These are phyloP conservation scores for Penicillium corylophilum DNA, from an alignment of 2,329 filamentous ascomycete genomes.

Conservation along the genomic window DNA sequence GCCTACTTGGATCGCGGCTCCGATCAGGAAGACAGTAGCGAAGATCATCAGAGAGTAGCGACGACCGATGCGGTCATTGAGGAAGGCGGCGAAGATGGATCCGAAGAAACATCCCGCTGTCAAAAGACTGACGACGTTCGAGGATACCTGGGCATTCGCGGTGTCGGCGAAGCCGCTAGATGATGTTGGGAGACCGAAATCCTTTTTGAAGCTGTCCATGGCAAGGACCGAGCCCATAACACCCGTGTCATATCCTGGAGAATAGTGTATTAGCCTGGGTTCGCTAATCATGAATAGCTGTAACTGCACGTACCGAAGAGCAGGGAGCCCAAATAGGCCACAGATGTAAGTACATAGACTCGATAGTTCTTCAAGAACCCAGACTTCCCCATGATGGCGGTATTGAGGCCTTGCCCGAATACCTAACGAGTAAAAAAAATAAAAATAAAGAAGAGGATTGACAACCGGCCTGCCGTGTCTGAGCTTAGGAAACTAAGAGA, in stretches of 20 bases:
- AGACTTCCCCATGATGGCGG: slow-evolving; percentile 15
- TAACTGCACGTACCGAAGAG: slow-evolving; percentile 39
- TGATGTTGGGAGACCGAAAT: slow-evolving; percentile 39
- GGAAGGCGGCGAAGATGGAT: slow-evolving; percentile 34
- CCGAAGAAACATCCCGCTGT: slow-evolving; percentile 43
- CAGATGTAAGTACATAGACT: slow-evolving; percentile 45
- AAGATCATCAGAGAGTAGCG: slow-evolving; percentile 38
- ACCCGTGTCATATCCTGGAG: slow-evolving; percentile 44
- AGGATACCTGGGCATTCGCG: slow-evolving; percentile 38
- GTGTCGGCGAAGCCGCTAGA: slow-evolving; percentile 32
- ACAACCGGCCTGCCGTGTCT: not conserved
- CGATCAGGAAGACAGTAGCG: slow-evolving; percentile 33
- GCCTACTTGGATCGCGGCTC: slow-evolving; percentile 35
- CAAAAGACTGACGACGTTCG: slow-evolving; percentile 39
- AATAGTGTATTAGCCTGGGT: not conserved
- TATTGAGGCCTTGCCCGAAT: not conserved
- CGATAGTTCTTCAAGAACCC: slow-evolving; percentile 44
- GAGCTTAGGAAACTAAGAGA: slow-evolving; percentile 3
- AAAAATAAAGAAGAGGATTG: not conserved
- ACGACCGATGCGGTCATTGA: slow-evolving; percentile 39
- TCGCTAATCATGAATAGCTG: too few species aligned
- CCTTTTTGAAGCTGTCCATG: slow-evolving; percentile 41
- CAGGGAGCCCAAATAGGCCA: slow-evolving; percentile 46
- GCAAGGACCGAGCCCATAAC: slow-evolving; percentile 44
- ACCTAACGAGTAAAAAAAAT: not conserved